A percentile compares a stretch with the other conserved stretches of the same genome.
Conservation (phyloP, 306 rosid species). For the Purshia tridentata region DNA sequence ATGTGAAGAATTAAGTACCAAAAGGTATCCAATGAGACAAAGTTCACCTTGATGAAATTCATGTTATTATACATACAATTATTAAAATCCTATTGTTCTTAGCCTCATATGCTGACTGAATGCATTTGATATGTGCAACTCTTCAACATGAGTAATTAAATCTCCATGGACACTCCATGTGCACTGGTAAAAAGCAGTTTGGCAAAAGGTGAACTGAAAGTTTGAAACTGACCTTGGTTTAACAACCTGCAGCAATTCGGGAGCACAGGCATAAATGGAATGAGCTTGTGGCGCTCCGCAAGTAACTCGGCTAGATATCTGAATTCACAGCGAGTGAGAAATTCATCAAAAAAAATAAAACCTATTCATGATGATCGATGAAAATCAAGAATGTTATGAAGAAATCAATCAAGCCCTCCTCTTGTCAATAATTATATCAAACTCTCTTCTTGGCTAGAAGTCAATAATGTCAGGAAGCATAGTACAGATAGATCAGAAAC, state of each 20-base stretch:
- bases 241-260: slow-evolving; percentile 66
- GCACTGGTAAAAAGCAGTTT: slow-evolving; percentile 16
- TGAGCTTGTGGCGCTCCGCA: slow-evolving; percentile 75
- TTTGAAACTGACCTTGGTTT: slow-evolving; percentile 76
- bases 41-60: background rate
- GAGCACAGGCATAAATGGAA: slow-evolving; percentile 76
- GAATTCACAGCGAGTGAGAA: slow-evolving; percentile 8
- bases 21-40: background rate
- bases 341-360: background rate
- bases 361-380: no score
- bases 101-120: background rate
- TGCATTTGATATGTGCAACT: background rate
- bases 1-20: background rate
- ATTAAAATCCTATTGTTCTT: background rate
- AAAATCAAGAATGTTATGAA: no score
- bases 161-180: slow-evolving; percentile 20
- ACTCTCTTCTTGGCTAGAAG: no score
- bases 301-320: slow-evolving; percentile 78
- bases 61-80: background rate
- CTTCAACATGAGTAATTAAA: slow-evolving; percentile 1
- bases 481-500: background rate
- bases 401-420: no score
- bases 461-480: no score
- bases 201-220: background rate
- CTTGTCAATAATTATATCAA: no score